phyloP scores from a whole-genome alignment of 2,329 filamentous ascomycete genomes.

The Thielaviopsis ethacetica region DNA sequence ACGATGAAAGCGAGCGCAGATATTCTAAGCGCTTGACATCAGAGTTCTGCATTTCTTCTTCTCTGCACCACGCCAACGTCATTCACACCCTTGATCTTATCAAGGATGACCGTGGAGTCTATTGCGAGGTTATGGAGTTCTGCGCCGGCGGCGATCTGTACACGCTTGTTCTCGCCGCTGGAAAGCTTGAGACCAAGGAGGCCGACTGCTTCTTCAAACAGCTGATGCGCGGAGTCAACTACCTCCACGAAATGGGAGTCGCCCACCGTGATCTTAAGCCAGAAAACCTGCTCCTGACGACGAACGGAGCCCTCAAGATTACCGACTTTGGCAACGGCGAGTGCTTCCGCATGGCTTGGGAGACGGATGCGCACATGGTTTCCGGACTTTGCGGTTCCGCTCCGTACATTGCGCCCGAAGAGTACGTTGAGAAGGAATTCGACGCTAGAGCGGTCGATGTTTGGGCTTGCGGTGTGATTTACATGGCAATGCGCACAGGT shows the following conservation, averaged over 20 bases:
- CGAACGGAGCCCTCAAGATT: conserved; percentile 84
- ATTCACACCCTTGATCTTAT: conserved; percentile 94
- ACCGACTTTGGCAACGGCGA: conserved; percentile 98
- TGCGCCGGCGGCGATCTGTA: conserved; percentile 94
- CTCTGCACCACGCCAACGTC: conserved; percentile 88
- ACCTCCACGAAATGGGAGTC: conserved; percentile 98
- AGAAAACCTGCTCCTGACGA: conserved; percentile 87
- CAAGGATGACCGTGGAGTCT: conserved; percentile 91
- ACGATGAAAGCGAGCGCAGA: conserved; percentile 89
- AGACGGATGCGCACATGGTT: conserved; percentile 96
- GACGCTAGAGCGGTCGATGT: conserved; percentile 95
- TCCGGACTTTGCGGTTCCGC: conserved; percentile 91
- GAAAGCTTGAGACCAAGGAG: conserved; percentile 80
- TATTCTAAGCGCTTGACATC: conserved; percentile 95
- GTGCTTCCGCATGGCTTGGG: conserved; percentile 99
- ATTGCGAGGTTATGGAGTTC: conserved; percentile 99
- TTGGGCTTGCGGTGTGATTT: conserved; percentile 97
- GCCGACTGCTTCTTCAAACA: conserved; percentile 99
- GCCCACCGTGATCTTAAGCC: conserved; percentile 94
- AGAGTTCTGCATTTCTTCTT: conserved; percentile 97
- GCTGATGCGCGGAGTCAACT: conserved; percentile 96
- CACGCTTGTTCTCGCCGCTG: conserved; percentile 76
- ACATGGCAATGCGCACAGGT: conserved; percentile 98
- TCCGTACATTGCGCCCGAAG: conserved; percentile 93
- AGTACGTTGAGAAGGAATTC: conserved; percentile 90